Percentiles rank a stretch among this genome's conserved stretches.
Evolutionary conservation across 1,284 basidiomycete species (phyloP).

Genomic region (Fomitopsis schrenkii): DNA sequence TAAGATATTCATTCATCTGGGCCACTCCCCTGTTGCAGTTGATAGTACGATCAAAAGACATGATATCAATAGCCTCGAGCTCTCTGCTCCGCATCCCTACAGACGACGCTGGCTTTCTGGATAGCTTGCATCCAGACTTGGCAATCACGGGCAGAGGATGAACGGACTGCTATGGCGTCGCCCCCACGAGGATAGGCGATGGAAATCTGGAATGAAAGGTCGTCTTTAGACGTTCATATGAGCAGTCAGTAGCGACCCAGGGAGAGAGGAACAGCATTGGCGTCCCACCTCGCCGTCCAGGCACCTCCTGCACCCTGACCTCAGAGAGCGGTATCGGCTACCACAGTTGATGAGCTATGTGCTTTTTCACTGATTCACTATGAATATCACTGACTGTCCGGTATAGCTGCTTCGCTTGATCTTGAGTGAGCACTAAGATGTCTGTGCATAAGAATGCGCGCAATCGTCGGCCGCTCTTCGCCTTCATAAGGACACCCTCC

Average conservation of each 20-base stretch:
- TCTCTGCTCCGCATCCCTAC: not conserved
- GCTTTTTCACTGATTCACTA: not conserved
- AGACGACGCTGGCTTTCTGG: conserved; percentile 26
- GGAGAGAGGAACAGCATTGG: not conserved
- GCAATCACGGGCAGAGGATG: conserved; percentile 60
- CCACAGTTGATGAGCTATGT: not conserved
- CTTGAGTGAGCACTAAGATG: conserved; percentile 76
- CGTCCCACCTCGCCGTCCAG: conserved; percentile 41
- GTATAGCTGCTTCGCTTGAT: conserved; percentile 64
- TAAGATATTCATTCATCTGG: not conserved
- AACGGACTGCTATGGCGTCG: conserved; percentile 62
- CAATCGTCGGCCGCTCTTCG: conserved; percentile 81
- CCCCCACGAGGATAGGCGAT: conserved; percentile 73
- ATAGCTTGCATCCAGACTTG: conserved; percentile 59
- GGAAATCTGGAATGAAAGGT: conserved; percentile 58
- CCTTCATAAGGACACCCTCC: conserved; percentile 77
- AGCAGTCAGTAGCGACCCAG: not conserved
- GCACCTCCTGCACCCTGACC: conserved; percentile 51
- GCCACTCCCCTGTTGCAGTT: too few relatives aligned
- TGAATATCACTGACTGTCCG: conserved; percentile 61
- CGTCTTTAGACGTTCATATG: conserved; percentile 40
- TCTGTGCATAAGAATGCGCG: conserved; percentile 79
- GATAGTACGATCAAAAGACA: too few relatives aligned
- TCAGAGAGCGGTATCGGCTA: conserved; percentile 73
- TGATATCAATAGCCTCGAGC: not conserved